phyloP scores from a whole-genome alignment of 176 grass and related monocot genomes.

The Triticum aestivum region DNA sequence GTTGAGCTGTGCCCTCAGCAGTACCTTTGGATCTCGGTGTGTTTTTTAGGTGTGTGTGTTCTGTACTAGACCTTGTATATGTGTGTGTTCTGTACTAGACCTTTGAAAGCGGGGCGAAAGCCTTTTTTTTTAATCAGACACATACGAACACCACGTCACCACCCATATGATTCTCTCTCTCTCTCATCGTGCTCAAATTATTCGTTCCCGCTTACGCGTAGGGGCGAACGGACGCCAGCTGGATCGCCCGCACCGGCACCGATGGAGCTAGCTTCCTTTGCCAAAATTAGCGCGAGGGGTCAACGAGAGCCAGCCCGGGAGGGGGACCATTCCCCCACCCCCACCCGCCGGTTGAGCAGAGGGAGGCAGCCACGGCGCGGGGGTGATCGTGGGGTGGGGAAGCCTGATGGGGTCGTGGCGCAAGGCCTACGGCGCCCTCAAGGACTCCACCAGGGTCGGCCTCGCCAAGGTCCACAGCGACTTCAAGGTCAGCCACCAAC shows the following conservation, averaged over 20 bases:
- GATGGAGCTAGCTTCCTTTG: neutral
- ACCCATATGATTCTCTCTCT: neutral
- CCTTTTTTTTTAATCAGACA: no score
- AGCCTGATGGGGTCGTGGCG: slow-evolving; percentile 64
- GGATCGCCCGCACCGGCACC: neutral
- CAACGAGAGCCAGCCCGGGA: neutral
- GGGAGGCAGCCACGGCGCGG: neutral
- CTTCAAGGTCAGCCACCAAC: slow-evolving; percentile 56
- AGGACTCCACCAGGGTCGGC: slow-evolving; percentile 98
- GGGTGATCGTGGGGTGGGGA: neutral
- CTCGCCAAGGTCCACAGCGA: slow-evolving; percentile 97
- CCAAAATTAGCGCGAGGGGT: slow-evolving; percentile 15
- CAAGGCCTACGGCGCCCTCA: slow-evolving; percentile 92
- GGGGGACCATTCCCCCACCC: slow-evolving; percentile 4
- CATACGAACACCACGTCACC: neutral
- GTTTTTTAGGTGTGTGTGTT: no score
- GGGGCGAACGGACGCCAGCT: neutral
- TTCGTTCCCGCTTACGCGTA: neutral
- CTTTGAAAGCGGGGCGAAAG: no score
- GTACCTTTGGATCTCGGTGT: no score
- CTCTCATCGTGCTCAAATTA: neutral
- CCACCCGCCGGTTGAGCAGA: neutral
- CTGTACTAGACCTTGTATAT: no score
- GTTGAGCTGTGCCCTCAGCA: no score
- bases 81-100: no score